Evolutionary conservation across 495 filamentous ascomycete species (phyloP).

Genomic region (Penicillium antarcticum): DNA sequence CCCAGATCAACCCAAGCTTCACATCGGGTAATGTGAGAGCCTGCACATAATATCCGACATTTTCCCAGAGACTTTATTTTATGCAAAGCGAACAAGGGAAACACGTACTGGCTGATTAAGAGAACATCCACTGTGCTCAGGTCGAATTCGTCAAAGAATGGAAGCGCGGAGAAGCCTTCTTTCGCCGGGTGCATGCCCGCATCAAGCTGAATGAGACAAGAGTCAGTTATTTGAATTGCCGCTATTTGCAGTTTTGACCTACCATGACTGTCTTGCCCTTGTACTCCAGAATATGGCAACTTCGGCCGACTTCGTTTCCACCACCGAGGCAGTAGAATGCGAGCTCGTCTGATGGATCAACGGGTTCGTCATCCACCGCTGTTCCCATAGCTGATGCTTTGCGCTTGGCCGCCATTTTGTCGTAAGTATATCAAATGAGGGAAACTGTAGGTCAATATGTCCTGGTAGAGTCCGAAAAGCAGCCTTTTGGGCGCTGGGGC

Average conservation of each 20-base stretch:
- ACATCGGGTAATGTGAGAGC: background rate
- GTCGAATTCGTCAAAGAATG: conserved; percentile 98
- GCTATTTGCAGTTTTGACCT: conserved; percentile 25
- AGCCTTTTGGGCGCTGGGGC: conserved; percentile 1
- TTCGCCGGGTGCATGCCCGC: conserved; percentile 97
- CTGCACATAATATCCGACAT: background rate
- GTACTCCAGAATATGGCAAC: conserved; percentile 97
- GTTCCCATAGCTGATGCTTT: conserved; percentile 66
- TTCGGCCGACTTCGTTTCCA: conserved; percentile 94
- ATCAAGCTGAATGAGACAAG: conserved; percentile 63
- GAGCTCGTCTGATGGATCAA: conserved; percentile 81
- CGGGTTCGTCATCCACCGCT: conserved; percentile 59
- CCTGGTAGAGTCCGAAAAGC: background rate
- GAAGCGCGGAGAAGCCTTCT: conserved; percentile 87
- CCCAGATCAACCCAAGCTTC: conserved; percentile 2
- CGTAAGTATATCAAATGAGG: background rate
- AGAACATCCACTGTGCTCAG: conserved; percentile 95
- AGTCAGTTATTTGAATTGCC: conserved; percentile 16
- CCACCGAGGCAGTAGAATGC: conserved; percentile 91
- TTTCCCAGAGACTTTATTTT: conserved; percentile 1
- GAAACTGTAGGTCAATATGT: background rate
- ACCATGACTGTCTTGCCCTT: conserved; percentile 99
- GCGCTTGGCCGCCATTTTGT: conserved; percentile 69
- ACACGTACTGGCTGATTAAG: conserved; percentile 90
- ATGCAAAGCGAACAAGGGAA: conserved; percentile 13